phyloP scores from a whole-genome alignment of 2,329 filamentous ascomycete species.

The Nigrospora osmanthi region DNA sequence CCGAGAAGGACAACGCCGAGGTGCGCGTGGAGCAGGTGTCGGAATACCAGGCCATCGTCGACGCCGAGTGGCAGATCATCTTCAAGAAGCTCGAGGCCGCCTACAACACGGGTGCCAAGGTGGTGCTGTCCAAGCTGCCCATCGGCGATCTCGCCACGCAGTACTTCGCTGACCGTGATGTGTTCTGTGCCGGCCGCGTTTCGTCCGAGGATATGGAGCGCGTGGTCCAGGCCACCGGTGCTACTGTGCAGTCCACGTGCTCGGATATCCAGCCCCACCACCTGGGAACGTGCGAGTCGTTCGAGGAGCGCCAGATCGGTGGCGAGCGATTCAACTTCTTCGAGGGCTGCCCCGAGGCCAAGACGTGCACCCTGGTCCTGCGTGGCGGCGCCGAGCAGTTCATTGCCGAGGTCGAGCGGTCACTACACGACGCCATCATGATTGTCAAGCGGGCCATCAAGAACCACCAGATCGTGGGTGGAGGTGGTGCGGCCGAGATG shows the following conservation, averaged over 20 bases:
- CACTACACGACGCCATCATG: constrained; percentile 98
- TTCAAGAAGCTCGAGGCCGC: constrained; percentile 98
- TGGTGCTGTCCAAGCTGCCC: constrained; percentile 92
- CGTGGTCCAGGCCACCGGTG: constrained; percentile 89
- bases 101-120: constrained; percentile 90
- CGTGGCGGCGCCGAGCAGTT: constrained; percentile 97
- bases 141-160: constrained; percentile 97
- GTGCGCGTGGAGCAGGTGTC: constrained; percentile 97
- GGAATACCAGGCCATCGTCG: constrained; percentile 98
- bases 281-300: constrained; percentile 80
- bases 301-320: constrained; percentile 96
- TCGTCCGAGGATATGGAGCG: constrained; percentile 89
- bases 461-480: constrained; percentile 90
- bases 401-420: constrained; percentile 96
- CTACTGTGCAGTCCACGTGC: constrained; percentile 89
- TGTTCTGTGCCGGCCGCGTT: constrained; percentile 96
- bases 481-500: constrained; percentile 94
- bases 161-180: constrained; percentile 94
- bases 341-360: constrained; percentile 87
- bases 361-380: constrained; percentile 93
- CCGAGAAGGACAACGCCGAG: constrained; percentile 98
- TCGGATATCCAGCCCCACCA: constrained; percentile 87
- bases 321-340: constrained; percentile 98
- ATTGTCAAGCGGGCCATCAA: constrained; percentile 97
- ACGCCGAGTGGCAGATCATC: constrained; percentile 99